Percentiles rank a stretch among this genome's conserved stretches.
These are phyloP conservation scores for Ceratopteris richardii DNA, from an alignment of 75 land plant species.

Conservation along the genomic window DNA sequence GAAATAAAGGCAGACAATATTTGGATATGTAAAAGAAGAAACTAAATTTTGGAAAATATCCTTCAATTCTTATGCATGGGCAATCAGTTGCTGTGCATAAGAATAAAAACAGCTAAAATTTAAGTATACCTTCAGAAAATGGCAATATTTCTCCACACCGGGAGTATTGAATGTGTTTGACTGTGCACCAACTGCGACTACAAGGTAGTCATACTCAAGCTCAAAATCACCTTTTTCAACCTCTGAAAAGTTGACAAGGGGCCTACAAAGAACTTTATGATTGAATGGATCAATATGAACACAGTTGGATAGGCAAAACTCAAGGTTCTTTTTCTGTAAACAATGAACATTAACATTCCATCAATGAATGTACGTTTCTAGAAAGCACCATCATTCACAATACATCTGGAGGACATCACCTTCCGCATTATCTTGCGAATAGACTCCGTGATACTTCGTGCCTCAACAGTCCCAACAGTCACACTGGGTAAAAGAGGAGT, in stretches of 20 bases:
- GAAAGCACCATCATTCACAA: neutral
- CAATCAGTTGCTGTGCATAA: too few relatives aligned
- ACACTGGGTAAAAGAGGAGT: conserved; percentile 96
- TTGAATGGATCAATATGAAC: conserved; percentile 54
- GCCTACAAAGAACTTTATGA: conserved; percentile 55
- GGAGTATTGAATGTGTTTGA: conserved; percentile 90
- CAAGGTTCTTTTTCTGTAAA: conserved; percentile 31
- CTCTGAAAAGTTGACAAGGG: conserved; percentile 20
- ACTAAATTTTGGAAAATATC: too few relatives aligned
- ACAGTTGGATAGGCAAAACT: conserved; percentile 81
- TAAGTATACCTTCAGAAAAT: conserved; percentile 59
- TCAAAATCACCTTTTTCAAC: conserved; percentile 53
- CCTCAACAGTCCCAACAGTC: conserved; percentile 88
- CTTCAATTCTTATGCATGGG: too few relatives aligned
- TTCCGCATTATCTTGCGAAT: conserved; percentile 53
- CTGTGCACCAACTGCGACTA: conserved; percentile 73
- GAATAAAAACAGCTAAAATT: neutral
- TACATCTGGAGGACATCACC: neutral
- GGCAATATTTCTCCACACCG: conserved; percentile 83
- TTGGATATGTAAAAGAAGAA: too few relatives aligned
- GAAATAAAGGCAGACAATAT: too few relatives aligned
- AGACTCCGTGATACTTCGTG: conserved; percentile 88
- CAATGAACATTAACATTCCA: neutral
- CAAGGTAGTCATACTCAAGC: conserved; percentile 75
- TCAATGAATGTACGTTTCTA: neutral